Percentiles rank a stretch among this genome's conserved stretches.
phyloP scores from a whole-genome alignment of 176 grass and related monocot genomes.

The Guadua angustifolia region DNA sequence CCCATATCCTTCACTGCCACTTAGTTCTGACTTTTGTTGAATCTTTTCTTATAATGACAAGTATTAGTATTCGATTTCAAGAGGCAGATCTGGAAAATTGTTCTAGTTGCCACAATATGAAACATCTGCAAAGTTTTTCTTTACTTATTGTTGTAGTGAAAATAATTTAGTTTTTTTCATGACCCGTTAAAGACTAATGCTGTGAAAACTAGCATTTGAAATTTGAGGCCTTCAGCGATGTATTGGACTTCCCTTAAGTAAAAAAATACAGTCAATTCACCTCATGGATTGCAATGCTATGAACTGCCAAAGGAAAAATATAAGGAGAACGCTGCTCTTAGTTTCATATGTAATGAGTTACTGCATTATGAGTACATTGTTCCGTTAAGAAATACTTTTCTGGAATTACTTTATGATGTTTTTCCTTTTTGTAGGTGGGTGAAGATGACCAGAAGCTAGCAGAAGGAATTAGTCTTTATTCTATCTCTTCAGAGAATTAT shows the following conservation, averaged over 20 bases:
- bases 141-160: background rate
- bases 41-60: background rate
- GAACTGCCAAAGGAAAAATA: conserved; percentile 14
- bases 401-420: background rate
- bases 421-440: conserved; percentile 70
- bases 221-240: background rate
- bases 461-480: conserved; percentile 82
- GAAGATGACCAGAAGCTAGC: conserved; percentile 93
- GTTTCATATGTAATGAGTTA: background rate
- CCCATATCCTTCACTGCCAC: background rate
- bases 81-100: background rate
- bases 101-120: background rate
- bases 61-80: background rate
- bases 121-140: background rate
- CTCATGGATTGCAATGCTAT: background rate
- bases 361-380: background rate
- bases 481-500: conserved; percentile 67
- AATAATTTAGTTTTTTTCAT: too few relatives aligned
- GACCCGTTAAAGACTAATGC: background rate
- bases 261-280: background rate
- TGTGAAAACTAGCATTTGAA: background rate
- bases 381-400: background rate
- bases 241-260: background rate
- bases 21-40: background rate
- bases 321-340: background rate